Evolutionary conservation across 768 basidiomycete species (phyloP), one percentile per base, ranked within the genome.

Genomic region (Collybia mongolica): DNA sequence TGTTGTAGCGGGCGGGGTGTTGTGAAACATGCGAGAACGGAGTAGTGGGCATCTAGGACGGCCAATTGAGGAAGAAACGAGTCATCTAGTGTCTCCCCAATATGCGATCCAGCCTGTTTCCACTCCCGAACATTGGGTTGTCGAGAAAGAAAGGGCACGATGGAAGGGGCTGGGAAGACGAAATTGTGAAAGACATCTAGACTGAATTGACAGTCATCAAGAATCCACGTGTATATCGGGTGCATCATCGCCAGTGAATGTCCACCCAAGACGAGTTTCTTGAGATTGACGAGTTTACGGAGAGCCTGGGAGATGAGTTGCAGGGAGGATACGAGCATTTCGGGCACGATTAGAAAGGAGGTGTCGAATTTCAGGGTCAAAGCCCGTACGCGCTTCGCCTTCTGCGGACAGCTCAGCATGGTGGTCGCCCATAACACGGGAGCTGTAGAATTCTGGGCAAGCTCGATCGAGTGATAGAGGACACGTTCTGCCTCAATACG

Each of bases 161-260:
- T 42, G 36, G 57, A 48, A n/a, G 46, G 47, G 5, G 53, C 8
- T n/a, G 60, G 57, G 42, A 59, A 54, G 6, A 59, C 46, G 5
- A 44, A 54, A 39, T 61, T 61, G 39, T 57, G 54, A 37, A 61
- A 57, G 17, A 43, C 44, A 20, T 47, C 42, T 3, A 56, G 44
- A 23, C 57, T 9, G 37, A 51, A 50, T 14, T 55, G 51, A 48
- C 55, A 58, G n/a, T 53, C 57, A 42, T 61, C 60, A 42, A 61
- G 55, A 18, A 61, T 49, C 57, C 60, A 57, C 15, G 51, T 49
- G 26, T 56, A 44, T 37, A 59, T 51, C 9, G 55, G 57, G 49
- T 59, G 53, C 60, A 59, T 61, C 57, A 59, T 61, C 20, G 49
- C 60, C 28, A 42, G 44, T 20, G 57, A 52, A 47, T 61, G 57